These are phyloP conservation scores for Nematocida parisii DNA, from an alignment of 371 early-diverging fungal species.

Conservation along the genomic window DNA sequence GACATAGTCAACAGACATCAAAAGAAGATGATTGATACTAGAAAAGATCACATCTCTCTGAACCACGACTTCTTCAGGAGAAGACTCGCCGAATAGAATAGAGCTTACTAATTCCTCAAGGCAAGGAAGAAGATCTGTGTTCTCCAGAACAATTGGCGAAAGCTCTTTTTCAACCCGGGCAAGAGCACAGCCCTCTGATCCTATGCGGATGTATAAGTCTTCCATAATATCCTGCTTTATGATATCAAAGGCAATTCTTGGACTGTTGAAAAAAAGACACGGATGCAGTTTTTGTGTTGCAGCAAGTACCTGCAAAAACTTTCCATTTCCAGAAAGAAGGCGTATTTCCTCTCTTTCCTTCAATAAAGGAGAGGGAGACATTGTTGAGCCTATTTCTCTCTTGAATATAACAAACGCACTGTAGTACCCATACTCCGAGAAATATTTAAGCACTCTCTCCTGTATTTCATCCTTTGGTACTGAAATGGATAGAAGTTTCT, in stretches of 20 bases:
- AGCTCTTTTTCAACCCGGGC: conserved; percentile 46
- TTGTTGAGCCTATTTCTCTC: conserved; percentile 1
- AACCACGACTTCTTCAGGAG: background rate
- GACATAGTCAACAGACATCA: conserved; percentile 6
- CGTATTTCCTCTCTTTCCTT: conserved; percentile 46
- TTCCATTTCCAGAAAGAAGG: conserved; percentile 8
- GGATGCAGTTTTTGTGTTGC: conserved; percentile 7
- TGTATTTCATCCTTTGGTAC: conserved; percentile 20
- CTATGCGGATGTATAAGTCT: conserved; percentile 15
- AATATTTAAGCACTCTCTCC: conserved; percentile 14
- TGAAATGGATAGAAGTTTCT: conserved; percentile 17
- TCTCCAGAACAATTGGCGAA: conserved; percentile 29
- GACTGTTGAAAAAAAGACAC: conserved; percentile 33
- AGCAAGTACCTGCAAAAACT: conserved; percentile 5
- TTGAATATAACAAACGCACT: conserved; percentile 13
- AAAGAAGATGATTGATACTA: background rate
- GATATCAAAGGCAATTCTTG: conserved; percentile 6
- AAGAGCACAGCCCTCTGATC: background rate
- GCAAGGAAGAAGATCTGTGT: conserved; percentile 11
- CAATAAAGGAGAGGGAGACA: conserved; percentile 9
- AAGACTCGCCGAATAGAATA: conserved; percentile 5
- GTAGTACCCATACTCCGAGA: conserved; percentile 46
- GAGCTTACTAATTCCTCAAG: conserved; percentile 42
- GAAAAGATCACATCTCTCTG: background rate
- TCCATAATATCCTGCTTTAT: conserved; percentile 43